A percentile compares a stretch with the other conserved stretches of the same genome.
Evolutionary conservation across 2,329 filamentous ascomycete species (phyloP).

Genomic region (Botrytis aclada): DNA sequence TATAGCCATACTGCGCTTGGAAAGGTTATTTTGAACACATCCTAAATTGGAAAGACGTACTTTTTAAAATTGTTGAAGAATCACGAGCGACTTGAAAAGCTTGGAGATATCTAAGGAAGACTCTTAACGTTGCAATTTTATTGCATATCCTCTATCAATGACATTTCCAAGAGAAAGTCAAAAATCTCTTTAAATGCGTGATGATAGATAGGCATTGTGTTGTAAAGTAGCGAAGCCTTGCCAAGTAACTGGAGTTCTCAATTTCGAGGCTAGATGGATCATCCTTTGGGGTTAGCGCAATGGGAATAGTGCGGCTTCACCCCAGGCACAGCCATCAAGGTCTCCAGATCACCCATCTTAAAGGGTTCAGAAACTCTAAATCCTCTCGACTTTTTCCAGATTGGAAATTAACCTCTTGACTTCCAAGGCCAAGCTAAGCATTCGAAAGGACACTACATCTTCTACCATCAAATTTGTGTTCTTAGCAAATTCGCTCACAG

Average conservation of each 20-base stretch:
- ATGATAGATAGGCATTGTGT: background rate
- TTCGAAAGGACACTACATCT: background rate
- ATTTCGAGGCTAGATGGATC: background rate
- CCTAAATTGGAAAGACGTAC: background rate
- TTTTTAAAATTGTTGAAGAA: background rate
- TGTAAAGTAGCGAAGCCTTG: background rate
- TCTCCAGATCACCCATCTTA: background rate
- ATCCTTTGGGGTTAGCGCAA: background rate
- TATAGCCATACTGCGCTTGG: background rate
- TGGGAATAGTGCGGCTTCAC: background rate
- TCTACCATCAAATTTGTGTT: background rate
- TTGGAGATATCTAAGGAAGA: background rate
- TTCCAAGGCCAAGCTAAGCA: background rate
- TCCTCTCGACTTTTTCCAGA: background rate
- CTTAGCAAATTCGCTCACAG: background rate
- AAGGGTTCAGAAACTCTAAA: background rate
- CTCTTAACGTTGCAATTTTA: background rate
- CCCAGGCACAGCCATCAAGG: background rate
- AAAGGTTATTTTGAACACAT: background rate
- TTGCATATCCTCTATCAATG: background rate
- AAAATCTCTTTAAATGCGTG: background rate
- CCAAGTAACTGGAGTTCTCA: background rate
- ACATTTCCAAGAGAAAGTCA: background rate
- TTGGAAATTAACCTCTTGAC: background rate
- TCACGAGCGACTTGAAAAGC: background rate